Base-by-base conservation (phyloP, 306 rosid genomes). In the Vigna reflexopilosa region DNA sequence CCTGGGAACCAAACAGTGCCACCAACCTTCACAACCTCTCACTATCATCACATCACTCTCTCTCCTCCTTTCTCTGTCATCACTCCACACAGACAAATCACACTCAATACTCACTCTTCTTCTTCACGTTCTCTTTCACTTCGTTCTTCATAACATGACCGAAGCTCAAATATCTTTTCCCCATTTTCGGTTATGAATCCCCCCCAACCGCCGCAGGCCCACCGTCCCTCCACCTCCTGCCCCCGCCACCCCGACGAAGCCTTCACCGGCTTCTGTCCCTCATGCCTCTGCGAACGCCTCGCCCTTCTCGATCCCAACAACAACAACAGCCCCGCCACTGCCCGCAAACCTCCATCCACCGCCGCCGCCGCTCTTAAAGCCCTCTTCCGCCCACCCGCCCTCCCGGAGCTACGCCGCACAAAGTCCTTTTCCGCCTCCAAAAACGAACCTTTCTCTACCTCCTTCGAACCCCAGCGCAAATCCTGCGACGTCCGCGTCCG, bases 261-360 rank as follows among this genome's bases (percentile, higher is more conserved):
- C 24, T 93, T 93, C 92, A 91, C 98, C 2, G 97, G 97, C 69
- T 93, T 93, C 80, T 93, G 98, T 87, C 98, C 98, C 64, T 86
- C 84, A 90, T 93, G 98, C 91, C 98, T 93, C 82, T 93, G 96
- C 93, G 98, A 93, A 44, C 96, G 97, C 48, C 98, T 93, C 44
- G 86, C 93, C 17, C 85, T 87, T 6, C 91, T 93, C 86, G 87
- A 91, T 47, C 93, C 96, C 63, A 78, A 56, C 76, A 67, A 74
- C 67, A 40, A 36, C 86, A 80, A 6, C 44, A 56, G 89, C 28
- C 38, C 94, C 28, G 61, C 94, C 57, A 85, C 96, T 26, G 86
- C 96, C 7, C 87, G 83, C n/a, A 80, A 80, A 19, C 67, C 83
- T 2, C n/a, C 83, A 7, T 78, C 92, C 42, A 92, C 98, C 50